These are phyloP conservation scores for Tuber aestivum DNA, from an alignment of 495 filamentous ascomycete genomes.

Conservation along the genomic window DNA sequence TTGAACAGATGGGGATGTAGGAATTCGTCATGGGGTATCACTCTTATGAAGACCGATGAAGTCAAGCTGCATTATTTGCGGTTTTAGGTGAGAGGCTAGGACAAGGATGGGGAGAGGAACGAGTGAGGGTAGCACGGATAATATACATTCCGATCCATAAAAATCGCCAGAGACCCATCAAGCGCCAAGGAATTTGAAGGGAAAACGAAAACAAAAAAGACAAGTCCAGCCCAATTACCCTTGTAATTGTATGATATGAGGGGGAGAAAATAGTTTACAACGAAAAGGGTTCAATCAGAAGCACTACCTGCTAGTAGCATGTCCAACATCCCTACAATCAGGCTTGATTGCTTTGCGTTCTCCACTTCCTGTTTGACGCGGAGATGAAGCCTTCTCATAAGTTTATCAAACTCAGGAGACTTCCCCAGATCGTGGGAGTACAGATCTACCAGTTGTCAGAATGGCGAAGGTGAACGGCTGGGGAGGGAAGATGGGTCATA, in stretches of 20 bases:
- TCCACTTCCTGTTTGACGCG: conserved; percentile 72
- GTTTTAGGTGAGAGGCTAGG: background rate
- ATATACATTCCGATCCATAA: background rate
- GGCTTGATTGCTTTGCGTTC: conserved; percentile 67
- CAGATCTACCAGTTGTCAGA: conserved; percentile 51
- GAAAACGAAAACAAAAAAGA: background rate
- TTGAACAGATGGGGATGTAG: background rate
- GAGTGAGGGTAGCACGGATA: background rate
- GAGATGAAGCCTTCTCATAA: conserved; percentile 58
- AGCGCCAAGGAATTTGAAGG: background rate
- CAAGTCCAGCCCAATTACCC: background rate
- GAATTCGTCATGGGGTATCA: background rate
- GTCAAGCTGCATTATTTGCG: background rate
- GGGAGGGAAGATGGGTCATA: conserved; percentile 10
- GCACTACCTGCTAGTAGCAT: conserved; percentile 53
- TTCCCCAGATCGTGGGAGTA: conserved; percentile 76
- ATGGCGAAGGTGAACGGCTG: background rate
- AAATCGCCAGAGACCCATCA: background rate
- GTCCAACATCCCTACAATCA: conserved; percentile 77
- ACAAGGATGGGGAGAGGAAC: background rate
- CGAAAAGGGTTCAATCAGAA: background rate
- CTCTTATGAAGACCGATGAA: background rate
- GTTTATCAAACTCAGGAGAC: conserved; percentile 62
- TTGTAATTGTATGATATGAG: background rate
- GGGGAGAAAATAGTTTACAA: background rate